Base-by-base conservation (phyloP, 176 grass and related monocot genomes). In the Triticum urartu region DNA sequence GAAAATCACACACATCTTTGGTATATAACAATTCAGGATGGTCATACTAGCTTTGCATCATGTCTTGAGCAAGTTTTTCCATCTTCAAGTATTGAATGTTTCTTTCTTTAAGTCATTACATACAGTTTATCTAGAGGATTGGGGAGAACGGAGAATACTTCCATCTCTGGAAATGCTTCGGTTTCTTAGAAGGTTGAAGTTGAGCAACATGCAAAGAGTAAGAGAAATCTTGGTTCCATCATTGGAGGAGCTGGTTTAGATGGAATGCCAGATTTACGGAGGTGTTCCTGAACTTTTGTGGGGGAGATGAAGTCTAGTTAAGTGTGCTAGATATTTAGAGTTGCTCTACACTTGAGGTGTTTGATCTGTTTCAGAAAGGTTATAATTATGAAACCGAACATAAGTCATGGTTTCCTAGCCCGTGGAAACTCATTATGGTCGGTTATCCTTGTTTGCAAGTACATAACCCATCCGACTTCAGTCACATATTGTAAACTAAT, bases 381-480 rank as follows among this genome's bases (percentile, higher is more conserved):
- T 0, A 18, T 56, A 18, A 56, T 15, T 56, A 17, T 1, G 5
- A 56, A 56, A 56, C 3, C 6, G 5, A 56, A 5, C 5, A 56
- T 56, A 56, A 56, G 50, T 2, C 50, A 5, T 56, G 13, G 50
- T 56, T 18, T 15, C 50, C 50, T 4, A 17, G 4, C 6, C 5
- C 18, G 15, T 1, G 14, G 50, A 0, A 56, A 56, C 11, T 13
- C 45, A 47, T 47, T 5, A 17, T 91, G 18, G 15, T 14, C 30
- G 30, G 66, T 21, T 87, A 77, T 18, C 30, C 84, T 42, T 3
- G 13, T 58, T 11, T 70, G 68, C 72, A 11, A 21, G 25, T 91
- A 42, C 42, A 66, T 6, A 20, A 30, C 50, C 79, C 43, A 82
- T 79, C 20, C 78, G 58, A 40, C 45, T 72, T 35, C 84, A 32